Base-by-base conservation (phyloP, 148 eudicot genomes). In the Camellia lanceoleosa region DNA sequence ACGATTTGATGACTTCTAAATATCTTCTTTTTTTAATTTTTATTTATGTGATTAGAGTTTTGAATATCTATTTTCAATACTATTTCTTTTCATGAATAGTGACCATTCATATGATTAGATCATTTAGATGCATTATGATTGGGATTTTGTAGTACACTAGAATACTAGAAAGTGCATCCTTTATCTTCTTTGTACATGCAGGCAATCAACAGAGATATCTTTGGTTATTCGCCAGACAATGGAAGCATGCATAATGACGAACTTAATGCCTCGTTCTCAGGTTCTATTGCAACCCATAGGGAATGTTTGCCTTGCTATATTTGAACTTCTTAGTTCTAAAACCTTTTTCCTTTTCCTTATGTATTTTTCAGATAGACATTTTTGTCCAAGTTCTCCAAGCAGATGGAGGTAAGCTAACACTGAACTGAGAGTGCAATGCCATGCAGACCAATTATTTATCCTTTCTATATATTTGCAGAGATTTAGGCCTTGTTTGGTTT, bases 311-410 rank as follows among this genome's bases (percentile, higher is more conserved):
- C 59, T 43, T 13, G 7, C n/a, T 62, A 23, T 20, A 4, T 51
- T 67, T n/a, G 43, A 46, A 65, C 42, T 72, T 68, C 62, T 43
- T 72, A 67, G 69, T 68, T 56, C 51, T 60, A 68, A 76, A 78
- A 71, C 15, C 9, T 2, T 18, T 56, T 65, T 69, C 52, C 4
- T 51, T 38, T 62, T 23, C 30, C 30, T 23, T 23, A 23, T 23
- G 30, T 23, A 23, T 85, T 87, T 67, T 83, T 80, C 90, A 95
- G 97, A 95, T 95, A 79, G 99, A 95, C 86, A 93, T 95, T 61
- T 92, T 91, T 82, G 97, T 95, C 59, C 99, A 95, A 89, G 99
- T 95, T 87, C 99, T 95, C 68, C 94, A 93, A 89, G 99, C 99
- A 65, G 99, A 95, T 84, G 99, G 99, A 86, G 97, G 99, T 93